phyloP scores from a whole-genome alignment of 768 basidiomycete species.

The Wakefieldia striispora region DNA sequence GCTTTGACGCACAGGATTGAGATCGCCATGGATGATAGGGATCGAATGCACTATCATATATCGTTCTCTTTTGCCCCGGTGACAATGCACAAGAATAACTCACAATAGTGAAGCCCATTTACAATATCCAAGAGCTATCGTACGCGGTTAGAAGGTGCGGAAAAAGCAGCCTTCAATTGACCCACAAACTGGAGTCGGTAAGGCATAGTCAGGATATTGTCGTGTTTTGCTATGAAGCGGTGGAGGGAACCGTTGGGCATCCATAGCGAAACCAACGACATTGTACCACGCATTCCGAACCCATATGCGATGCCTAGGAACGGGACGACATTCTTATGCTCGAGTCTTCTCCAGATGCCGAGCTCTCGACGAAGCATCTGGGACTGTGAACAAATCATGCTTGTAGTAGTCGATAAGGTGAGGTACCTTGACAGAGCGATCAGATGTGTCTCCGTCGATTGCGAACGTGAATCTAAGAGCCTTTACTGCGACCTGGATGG shows the following conservation, averaged over 20 bases:
- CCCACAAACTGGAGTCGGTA: slow-evolving; percentile 14
- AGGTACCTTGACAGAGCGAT: neutral
- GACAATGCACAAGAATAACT: neutral
- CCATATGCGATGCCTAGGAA: too few species aligned
- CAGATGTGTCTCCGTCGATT: neutral
- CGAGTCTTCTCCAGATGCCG: slow-evolving; percentile 27
- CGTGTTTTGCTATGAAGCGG: slow-evolving; percentile 10
- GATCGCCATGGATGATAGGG: slow-evolving; percentile 7
- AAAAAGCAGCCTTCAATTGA: slow-evolving; percentile 6
- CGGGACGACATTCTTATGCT: slow-evolving; percentile 25
- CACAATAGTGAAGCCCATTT: slow-evolving; percentile 9
- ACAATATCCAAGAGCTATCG: slow-evolving; percentile 14
- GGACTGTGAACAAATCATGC: fast-evolving
- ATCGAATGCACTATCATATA: slow-evolving; percentile 7
- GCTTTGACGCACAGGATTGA: neutral
- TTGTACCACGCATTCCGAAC: slow-evolving; percentile 21
- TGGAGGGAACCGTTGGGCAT: slow-evolving; percentile 27
- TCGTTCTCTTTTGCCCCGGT: neutral
- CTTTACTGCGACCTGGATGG: slow-evolving; percentile 27
- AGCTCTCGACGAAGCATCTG: slow-evolving; percentile 29
- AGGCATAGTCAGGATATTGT: neutral
- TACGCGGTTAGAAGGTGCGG: slow-evolving; percentile 17
- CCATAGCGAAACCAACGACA: slow-evolving; percentile 33
- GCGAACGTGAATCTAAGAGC: slow-evolving; percentile 11
- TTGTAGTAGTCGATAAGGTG: fast-evolving